Conservation (phyloP, 371 early-diverging fungal species). For the Actinomucor elegans region DNA sequence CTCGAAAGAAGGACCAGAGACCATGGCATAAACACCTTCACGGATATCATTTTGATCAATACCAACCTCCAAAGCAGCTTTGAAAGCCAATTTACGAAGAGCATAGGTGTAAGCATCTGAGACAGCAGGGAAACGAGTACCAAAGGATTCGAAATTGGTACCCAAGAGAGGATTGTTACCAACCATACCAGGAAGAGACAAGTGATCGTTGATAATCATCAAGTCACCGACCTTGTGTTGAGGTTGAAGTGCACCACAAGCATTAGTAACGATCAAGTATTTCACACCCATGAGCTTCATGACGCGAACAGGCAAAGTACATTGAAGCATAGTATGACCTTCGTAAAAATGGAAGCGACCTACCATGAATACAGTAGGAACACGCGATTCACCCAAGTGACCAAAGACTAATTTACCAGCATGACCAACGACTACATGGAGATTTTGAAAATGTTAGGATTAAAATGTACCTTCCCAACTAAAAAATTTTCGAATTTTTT, state of each 20-base stretch:
- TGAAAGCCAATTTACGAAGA: constrained; percentile 69
- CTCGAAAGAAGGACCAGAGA: constrained; percentile 92
- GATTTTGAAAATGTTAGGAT: too few species aligned
- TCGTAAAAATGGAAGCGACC: constrained; percentile 90
- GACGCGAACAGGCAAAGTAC: constrained; percentile 88
- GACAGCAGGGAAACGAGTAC: constrained; percentile 91
- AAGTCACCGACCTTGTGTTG: constrained; percentile 84
- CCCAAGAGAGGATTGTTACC: constrained; percentile 86
- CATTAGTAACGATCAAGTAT: constrained; percentile 86
- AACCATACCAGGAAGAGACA: constrained; percentile 81
- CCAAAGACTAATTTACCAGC: constrained; percentile 93
- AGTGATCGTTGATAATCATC: constrained; percentile 87
- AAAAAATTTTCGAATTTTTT: background rate
- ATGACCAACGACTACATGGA: constrained; percentile 88
- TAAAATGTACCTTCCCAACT: background rate
- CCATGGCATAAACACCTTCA: constrained; percentile 88
- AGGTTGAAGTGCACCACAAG: constrained; percentile 88
- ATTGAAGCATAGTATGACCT: constrained; percentile 77
- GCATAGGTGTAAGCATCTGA: constrained; percentile 89
- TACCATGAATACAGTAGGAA: constrained; percentile 81
- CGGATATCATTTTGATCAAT: constrained; percentile 54
- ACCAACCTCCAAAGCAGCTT: constrained; percentile 58
- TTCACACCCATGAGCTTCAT: constrained; percentile 82
- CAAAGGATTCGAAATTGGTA: constrained; percentile 80
- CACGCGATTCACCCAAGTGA: constrained; percentile 66